Percentiles rank a stretch among this genome's conserved stretches.
Conservation (phyloP, 768 basidiomycete genomes). For the Tulasnella sp. region DNA sequence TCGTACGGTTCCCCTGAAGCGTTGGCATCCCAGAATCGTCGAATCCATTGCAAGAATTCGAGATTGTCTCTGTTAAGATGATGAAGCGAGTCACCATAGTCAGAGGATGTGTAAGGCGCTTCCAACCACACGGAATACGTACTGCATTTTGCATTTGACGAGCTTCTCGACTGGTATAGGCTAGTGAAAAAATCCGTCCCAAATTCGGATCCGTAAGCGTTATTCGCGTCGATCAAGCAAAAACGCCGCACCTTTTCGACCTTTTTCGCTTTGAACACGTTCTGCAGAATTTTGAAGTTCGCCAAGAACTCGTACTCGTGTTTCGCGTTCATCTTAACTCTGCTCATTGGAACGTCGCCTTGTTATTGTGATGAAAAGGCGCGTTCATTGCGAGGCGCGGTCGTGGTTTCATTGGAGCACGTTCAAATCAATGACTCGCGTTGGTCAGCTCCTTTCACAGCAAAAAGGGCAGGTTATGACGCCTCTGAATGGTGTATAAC, state of each 20-base stretch:
- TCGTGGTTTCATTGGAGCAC: not conserved
- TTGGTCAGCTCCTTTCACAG: not conserved
- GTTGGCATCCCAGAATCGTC: slow-evolving; percentile 92
- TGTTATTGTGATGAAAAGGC: slow-evolving; percentile 17
- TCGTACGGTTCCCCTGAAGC: slow-evolving; percentile 87
- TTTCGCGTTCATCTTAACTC: slow-evolving; percentile 94
- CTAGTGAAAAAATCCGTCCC: slow-evolving; percentile 42
- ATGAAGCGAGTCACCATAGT: not conserved
- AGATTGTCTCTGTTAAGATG: slow-evolving; percentile 76
- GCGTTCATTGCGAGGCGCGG: not conserved
- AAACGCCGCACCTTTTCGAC: slow-evolving; percentile 75
- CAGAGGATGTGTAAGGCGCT: not conserved
- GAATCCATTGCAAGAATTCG: slow-evolving; percentile 97
- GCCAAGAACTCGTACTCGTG: slow-evolving; percentile 93
- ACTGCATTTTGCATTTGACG: slow-evolving; percentile 99
- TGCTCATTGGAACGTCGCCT: slow-evolving; percentile 87
- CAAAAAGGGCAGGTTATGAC: not conserved
- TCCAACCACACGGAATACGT: slow-evolving; percentile 40
- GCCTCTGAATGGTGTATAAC: slow-evolving; percentile 35
- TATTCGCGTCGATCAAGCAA: not conserved
- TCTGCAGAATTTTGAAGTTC: slow-evolving; percentile 96
- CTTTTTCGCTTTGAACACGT: slow-evolving; percentile 83
- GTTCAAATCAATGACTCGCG: slow-evolving; percentile 21
- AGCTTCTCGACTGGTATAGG: slow-evolving; percentile 94
- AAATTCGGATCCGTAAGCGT: too few species aligned